A percentile compares a stretch with the other conserved stretches of the same genome.
Conservation (phyloP, 768 basidiomycete species). For the Cyathus striatus region DNA sequence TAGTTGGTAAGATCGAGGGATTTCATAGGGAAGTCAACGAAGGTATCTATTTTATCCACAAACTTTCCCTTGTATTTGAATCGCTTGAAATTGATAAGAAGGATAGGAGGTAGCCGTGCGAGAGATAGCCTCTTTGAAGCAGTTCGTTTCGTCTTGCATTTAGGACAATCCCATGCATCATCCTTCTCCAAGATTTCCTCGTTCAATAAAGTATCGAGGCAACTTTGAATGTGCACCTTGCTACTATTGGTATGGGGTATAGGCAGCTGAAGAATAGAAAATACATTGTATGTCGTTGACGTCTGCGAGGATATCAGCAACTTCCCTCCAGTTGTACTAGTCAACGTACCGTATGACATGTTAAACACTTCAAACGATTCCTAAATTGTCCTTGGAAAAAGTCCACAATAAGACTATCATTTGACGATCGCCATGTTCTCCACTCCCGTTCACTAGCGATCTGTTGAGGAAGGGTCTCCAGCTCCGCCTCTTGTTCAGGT, state of each 20-base stretch:
- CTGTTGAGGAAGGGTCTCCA: slow-evolving; percentile 82
- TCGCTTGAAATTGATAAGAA: slow-evolving; percentile 89
- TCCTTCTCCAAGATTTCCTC: slow-evolving; percentile 88
- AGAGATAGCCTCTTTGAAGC: slow-evolving; percentile 86
- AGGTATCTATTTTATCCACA: slow-evolving; percentile 95
- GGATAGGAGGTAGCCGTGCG: slow-evolving; percentile 87
- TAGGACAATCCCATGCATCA: slow-evolving; percentile 96
- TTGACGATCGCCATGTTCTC: slow-evolving; percentile 82
- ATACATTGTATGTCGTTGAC: slow-evolving; percentile 94
- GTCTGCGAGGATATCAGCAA: slow-evolving; percentile 56
- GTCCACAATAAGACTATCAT: slow-evolving; percentile 93
- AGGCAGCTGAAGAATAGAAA: slow-evolving; percentile 92
- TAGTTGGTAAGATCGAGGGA: slow-evolving; percentile 65
- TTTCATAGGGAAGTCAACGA: slow-evolving; percentile 83
- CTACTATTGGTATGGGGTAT: slow-evolving; percentile 64
- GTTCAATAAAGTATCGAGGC: slow-evolving; percentile 87
- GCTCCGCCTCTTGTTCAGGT: slow-evolving; percentile 79
- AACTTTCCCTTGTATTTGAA: slow-evolving; percentile 90
- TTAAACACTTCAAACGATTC: slow-evolving; percentile 84
- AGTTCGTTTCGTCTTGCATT: slow-evolving; percentile 83
- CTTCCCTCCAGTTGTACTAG: too few relatives aligned
- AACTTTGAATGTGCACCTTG: slow-evolving; percentile 69
- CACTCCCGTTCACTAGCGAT: slow-evolving; percentile 92
- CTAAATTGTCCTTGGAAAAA: slow-evolving; percentile 97
- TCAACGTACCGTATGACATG: slow-evolving; percentile 72